Base-by-base conservation (phyloP, 768 basidiomycete species). In the Leccinum fibrillosum region DNA sequence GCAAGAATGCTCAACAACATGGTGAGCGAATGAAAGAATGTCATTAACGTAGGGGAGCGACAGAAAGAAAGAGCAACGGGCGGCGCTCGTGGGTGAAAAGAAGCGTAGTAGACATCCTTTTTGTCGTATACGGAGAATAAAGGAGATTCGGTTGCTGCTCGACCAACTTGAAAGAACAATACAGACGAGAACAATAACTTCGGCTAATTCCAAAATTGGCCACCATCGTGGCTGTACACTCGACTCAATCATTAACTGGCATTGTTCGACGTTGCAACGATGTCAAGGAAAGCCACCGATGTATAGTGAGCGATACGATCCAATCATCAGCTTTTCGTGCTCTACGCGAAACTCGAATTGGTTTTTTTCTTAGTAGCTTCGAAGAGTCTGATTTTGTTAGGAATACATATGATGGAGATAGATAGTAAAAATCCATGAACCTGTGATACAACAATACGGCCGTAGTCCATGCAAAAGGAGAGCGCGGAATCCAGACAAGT, bases 1-100 rank as follows among this genome's bases (percentile, higher is more conserved):
- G 74, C 62, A 63, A 80, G 64, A 50, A 77, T 58, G 71, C 70
- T 69, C 76, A 71, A 72, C 60, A 77, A 48, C 79, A 78, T 80
- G 66, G 47, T 69, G 65, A 69, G 56, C 52, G n/a, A 64, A 62
- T 17, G 64, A 69, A 68, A 44, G 62, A 66, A 55, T 8, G 63
- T 53, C 54, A 65, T 65, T 64, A 68, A 63, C 34, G 68, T 53
- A 45, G 15, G 39, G 49, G 42, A 66, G 50, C 49, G 52, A 54
- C 25, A 58, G 57, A 54, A 59, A 49, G 66, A 64, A 66, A 64
- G 63, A 65, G 67, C 71, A 11, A 35, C 8, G 12, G 11, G 61
- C 67, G 11, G 61, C 67, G 63, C 73, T 53, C 19, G 55, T 54
- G 61, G 52, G n/a, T 25, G 53, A 52, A 51, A 58, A 23, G 34